phyloP scores from a whole-genome alignment of 768 basidiomycete species.

The Mycena latifolia region DNA sequence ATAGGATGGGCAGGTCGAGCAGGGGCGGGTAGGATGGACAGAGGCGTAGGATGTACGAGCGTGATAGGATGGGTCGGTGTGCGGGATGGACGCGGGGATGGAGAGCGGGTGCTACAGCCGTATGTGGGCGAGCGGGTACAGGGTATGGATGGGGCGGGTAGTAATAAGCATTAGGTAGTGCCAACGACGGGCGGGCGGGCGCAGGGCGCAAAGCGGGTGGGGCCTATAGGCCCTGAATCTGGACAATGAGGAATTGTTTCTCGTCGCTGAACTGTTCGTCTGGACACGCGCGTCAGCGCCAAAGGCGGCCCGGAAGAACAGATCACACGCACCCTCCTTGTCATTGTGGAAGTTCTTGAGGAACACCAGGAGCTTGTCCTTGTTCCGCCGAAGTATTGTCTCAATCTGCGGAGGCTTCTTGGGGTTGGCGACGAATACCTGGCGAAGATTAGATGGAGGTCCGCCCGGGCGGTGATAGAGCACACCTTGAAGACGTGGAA shows the following conservation, averaged over 20 bases:
- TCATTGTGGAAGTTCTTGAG: constrained; percentile 97
- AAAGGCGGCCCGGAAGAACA: not conserved
- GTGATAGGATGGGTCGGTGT: not conserved
- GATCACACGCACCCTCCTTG: constrained; percentile 82
- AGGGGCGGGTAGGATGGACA: not conserved
- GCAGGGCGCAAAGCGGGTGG: not conserved
- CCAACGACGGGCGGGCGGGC: not conserved
- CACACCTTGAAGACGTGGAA: constrained; percentile 99
- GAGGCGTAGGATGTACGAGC: no score
- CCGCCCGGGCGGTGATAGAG: not conserved
- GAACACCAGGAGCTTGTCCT: constrained; percentile 92
- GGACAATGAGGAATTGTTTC: constrained; percentile 95
- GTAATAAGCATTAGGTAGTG: constrained; percentile 12
- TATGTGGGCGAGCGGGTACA: not conserved
- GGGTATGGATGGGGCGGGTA: constrained; percentile 13
- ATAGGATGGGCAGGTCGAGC: not conserved
- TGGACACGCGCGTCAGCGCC: constrained; percentile 43
- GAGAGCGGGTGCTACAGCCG: not conserved
- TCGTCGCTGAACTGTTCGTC: constrained; percentile 99
- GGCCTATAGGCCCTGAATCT: constrained; percentile 81
- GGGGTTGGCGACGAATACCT: constrained; percentile 99
- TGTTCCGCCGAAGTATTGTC: constrained; percentile 89
- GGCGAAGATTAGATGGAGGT: not conserved
- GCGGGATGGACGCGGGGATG: not conserved
- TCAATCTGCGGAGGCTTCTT: constrained; percentile 99